A percentile compares a stretch with the other conserved stretches of the same genome.
These are phyloP conservation scores for Penicillium sp. DNA, from an alignment of 2,329 filamentous ascomycete species.

Conservation along the genomic window DNA sequence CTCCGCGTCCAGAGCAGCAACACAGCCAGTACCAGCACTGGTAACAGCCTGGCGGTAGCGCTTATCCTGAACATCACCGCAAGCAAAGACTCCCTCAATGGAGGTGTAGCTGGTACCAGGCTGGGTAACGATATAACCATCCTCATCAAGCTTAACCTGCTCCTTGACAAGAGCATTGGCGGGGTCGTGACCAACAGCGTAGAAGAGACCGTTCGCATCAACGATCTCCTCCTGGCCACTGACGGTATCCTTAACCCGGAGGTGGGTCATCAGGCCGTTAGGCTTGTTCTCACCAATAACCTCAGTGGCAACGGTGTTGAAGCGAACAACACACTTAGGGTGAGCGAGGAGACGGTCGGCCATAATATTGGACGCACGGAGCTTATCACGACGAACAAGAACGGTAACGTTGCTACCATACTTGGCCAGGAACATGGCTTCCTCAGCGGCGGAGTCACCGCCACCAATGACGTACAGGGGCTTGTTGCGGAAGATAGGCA, in stretches of 20 bases:
- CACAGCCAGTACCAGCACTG: slow-evolving; percentile 92
- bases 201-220: slow-evolving; percentile 91
- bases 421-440: slow-evolving; percentile 96
- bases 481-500: slow-evolving; percentile 97
- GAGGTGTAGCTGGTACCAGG: slow-evolving; percentile 88
- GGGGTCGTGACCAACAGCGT: slow-evolving; percentile 95
- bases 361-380: slow-evolving; percentile 91
- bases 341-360: slow-evolving; percentile 79
- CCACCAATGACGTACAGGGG: slow-evolving; percentile 94
- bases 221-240: slow-evolving; percentile 81
- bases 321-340: slow-evolving; percentile 88
- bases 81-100: slow-evolving; percentile 90
- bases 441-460: slow-evolving; percentile 94
- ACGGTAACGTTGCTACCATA: slow-evolving; percentile 96
- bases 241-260: slow-evolving; percentile 78
- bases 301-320: slow-evolving; percentile 80
- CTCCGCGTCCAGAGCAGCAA: slow-evolving; percentile 94
- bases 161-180: slow-evolving; percentile 89
- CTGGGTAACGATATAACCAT: slow-evolving; percentile 88
- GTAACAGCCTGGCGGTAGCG: slow-evolving; percentile 97
- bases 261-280: slow-evolving; percentile 80
- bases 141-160: slow-evolving; percentile 83
- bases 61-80: slow-evolving; percentile 98
- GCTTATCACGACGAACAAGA: slow-evolving; percentile 81
- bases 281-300: slow-evolving; percentile 79